Evolutionary conservation across 257 asterid species (phyloP).

Genomic region (Dorcoceras hygrometricum): DNA sequence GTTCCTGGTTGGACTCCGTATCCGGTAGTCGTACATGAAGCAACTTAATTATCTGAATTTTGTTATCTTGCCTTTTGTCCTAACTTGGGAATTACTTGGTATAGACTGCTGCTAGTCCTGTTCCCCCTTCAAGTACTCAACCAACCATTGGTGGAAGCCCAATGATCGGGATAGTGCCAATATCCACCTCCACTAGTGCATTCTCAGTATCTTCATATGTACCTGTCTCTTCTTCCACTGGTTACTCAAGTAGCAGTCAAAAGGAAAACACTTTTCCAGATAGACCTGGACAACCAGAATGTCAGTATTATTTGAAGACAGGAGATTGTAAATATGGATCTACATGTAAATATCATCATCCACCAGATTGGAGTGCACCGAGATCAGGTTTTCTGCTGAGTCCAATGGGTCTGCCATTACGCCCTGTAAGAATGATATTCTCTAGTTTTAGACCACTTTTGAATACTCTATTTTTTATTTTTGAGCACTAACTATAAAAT

Average conservation of each 20-base stretch:
- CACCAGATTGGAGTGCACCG: constrained; percentile 61
- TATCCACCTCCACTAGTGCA: constrained; percentile 75
- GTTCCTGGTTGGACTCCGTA: constrained; percentile 85
- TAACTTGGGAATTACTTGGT: constrained; percentile 27
- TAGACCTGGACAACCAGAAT: constrained; percentile 87
- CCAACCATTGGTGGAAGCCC: constrained; percentile 56
- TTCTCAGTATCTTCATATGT: constrained; percentile 38
- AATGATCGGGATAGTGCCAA: constrained; percentile 57
- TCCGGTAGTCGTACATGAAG: constrained; percentile 45
- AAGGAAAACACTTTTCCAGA: constrained; percentile 69
- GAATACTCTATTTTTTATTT: too few species aligned
- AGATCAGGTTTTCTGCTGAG: constrained; percentile 53
- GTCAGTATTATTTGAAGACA: constrained; percentile 74
- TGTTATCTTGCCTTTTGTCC: constrained; percentile 6
- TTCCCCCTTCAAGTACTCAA: constrained; percentile 55
- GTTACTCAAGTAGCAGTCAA: constrained; percentile 54
- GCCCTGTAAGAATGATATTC: constrained; percentile 49
- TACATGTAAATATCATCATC: constrained; percentile 91
- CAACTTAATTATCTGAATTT: constrained; percentile 25
- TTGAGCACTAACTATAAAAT: not conserved
- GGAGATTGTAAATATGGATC: constrained; percentile 88
- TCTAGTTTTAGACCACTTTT: not conserved
- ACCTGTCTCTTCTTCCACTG: constrained; percentile 54
- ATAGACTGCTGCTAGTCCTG: constrained; percentile 61
- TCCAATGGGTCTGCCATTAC: constrained; percentile 83